Evolutionary conservation across 495 filamentous ascomycete species (phyloP).

Genomic region (Tirmania nivea): DNA sequence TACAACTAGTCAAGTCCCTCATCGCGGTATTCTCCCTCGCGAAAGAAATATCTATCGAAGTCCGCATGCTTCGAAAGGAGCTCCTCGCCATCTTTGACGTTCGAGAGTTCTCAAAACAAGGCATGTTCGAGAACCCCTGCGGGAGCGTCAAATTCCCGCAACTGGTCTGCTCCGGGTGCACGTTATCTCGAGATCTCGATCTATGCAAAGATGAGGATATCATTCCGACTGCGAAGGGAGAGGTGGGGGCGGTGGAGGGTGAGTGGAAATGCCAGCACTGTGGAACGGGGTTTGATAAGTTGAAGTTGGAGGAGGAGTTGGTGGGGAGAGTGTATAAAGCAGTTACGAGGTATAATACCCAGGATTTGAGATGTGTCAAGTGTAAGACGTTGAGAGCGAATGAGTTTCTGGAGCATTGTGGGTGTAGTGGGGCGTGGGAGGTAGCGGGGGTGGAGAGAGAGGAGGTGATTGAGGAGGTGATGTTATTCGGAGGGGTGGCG

Average conservation of each 20-base stretch:
- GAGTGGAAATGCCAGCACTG: constrained; percentile 55
- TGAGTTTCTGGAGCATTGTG: constrained; percentile 94
- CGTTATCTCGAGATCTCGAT: constrained; percentile 69
- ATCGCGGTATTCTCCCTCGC: constrained; percentile 81
- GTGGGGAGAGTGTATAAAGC: constrained; percentile 53
- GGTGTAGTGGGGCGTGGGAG: constrained; percentile 64
- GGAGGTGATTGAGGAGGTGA: constrained; percentile 42
- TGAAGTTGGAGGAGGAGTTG: constrained; percentile 65
- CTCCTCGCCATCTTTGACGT: constrained; percentile 77
- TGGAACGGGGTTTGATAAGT: constrained; percentile 45
- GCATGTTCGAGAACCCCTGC: constrained; percentile 67
- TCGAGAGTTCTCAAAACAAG: constrained; percentile 77
- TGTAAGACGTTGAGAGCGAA: constrained; percentile 49
- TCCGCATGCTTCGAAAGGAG: constrained; percentile 67
- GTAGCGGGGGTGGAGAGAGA: constrained; percentile 42
- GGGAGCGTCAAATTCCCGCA: constrained; percentile 48
- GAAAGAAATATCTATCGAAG: constrained; percentile 68
- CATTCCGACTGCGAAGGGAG: constrained; percentile 31
- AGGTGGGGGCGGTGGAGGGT: constrained; percentile 2
- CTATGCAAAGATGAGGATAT: constrained; percentile 82
- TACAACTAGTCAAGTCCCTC: constrained; percentile 76
- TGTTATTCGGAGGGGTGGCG: constrained; percentile 51
- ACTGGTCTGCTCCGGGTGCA: constrained; percentile 70
- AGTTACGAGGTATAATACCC: constrained; percentile 60
- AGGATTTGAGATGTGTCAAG: constrained; percentile 69